phyloP scores from a whole-genome alignment of 1,284 basidiomycete genomes.

The Chiua sp. region DNA sequence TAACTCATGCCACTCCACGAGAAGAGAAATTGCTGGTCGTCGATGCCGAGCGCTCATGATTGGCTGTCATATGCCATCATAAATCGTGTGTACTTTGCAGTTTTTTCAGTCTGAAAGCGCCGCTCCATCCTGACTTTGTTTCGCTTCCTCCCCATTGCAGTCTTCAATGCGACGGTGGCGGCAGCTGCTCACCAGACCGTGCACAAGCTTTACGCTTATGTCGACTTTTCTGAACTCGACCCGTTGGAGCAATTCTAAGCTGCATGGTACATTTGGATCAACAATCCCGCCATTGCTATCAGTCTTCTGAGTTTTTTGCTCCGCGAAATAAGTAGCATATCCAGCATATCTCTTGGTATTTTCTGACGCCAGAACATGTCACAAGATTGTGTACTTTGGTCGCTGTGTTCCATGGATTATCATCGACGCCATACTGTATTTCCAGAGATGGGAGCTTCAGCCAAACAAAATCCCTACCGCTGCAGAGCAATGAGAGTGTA shows the following conservation, averaged over 20 bases:
- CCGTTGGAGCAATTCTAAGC: conserved; percentile 85
- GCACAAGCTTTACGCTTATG: conserved; percentile 57
- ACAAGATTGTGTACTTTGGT: conserved; percentile 94
- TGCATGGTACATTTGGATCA: conserved; percentile 85
- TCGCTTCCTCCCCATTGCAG: conserved; percentile 18
- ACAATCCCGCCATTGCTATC: conserved; percentile 89
- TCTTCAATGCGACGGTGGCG: conserved; percentile 43
- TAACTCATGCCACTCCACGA: no score
- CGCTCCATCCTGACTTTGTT: conserved; percentile 8
- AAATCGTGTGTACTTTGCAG: no score
- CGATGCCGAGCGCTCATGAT: no score
- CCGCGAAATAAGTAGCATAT: conserved; percentile 83
- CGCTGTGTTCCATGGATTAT: conserved; percentile 96
- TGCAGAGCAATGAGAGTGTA: conserved; percentile 95
- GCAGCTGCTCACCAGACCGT: conserved; percentile 28
- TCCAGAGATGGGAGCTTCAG: conserved; percentile 95
- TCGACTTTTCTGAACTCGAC: conserved; percentile 70
- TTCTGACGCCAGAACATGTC: neutral
- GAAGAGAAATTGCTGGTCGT: no score
- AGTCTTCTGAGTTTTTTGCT: conserved; percentile 93
- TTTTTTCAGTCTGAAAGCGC: no score
- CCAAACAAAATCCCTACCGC: conserved; percentile 82
- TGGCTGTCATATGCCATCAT: no score
- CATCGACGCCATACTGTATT: conserved; percentile 94
- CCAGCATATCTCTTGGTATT: accelerated